Evolutionary conservation across 148 eudicot species (phyloP).

Genomic region (Rhododendron henanense): DNA sequence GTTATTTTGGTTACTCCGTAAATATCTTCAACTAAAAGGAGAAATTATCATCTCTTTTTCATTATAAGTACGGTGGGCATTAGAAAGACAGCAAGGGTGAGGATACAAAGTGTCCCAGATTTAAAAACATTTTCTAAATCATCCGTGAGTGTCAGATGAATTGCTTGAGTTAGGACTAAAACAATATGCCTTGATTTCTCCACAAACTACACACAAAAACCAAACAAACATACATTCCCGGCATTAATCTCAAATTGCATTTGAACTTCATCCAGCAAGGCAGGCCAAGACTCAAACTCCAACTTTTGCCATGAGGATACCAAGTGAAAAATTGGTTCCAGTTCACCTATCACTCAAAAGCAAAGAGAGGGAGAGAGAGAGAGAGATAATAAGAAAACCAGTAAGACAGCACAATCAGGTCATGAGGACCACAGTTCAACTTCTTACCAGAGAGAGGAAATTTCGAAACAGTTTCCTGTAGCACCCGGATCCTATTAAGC

Average conservation of each 20-base stretch:
- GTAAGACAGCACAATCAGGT: neutral
- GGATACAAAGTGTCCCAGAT: neutral
- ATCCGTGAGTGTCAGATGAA: neutral
- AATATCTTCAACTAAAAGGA: neutral
- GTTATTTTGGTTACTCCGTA: neutral
- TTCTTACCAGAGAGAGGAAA: slow-evolving; percentile 68
- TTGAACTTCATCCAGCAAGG: slow-evolving; percentile 73
- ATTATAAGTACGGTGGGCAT: neutral
- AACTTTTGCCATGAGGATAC: slow-evolving; percentile 69
- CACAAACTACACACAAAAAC: neutral
- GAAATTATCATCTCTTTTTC: neutral
- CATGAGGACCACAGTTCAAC: neutral
- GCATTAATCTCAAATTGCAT: slow-evolving; percentile 83
- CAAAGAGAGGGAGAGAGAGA: neutral
- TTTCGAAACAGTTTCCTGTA: slow-evolving; percentile 75
- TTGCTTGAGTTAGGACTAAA: neutral
- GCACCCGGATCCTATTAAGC: slow-evolving; percentile 49
- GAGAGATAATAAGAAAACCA: neutral
- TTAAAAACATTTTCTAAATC: neutral
- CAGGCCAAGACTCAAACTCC: slow-evolving; percentile 84
- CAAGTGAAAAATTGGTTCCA: slow-evolving; percentile 53
- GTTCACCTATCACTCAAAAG: slow-evolving; percentile 40
- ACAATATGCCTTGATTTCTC: neutral
- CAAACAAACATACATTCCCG: slow-evolving; percentile 47
- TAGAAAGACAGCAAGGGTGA: neutral